Evolutionary conservation across 805 yeast species (phyloP).

Genomic region (Yarrowia sp.): DNA sequence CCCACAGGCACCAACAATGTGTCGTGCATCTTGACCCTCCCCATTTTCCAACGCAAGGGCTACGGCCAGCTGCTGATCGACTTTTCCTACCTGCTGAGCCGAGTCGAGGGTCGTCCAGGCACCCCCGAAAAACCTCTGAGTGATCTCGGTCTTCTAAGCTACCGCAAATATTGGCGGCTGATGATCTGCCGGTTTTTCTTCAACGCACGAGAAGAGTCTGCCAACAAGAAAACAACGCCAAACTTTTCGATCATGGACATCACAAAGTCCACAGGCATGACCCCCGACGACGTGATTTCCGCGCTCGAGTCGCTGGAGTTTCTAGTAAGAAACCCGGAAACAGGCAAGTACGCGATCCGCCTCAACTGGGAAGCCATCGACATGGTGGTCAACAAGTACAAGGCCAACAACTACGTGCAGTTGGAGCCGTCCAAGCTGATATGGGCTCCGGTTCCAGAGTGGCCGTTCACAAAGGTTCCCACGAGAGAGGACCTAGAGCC

Average conservation of each 20-base stretch:
- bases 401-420: slow-evolving; percentile 58
- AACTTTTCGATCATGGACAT: slow-evolving; percentile 63
- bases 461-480: slow-evolving; percentile 27
- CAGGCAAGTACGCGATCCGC: slow-evolving; percentile 60
- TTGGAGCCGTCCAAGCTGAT: slow-evolving; percentile 63
- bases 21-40: slow-evolving; percentile 89
- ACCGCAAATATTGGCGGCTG: slow-evolving; percentile 84
- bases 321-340: slow-evolving; percentile 57
- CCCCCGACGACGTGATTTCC: slow-evolving; percentile 81
- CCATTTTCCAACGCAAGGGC: slow-evolving; percentile 85
- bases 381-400: slow-evolving; percentile 58
- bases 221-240: background rate
- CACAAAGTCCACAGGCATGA: slow-evolving; percentile 81
- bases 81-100: slow-evolving; percentile 80
- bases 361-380: slow-evolving; percentile 58
- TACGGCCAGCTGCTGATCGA: slow-evolving; percentile 89
- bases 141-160: slow-evolving; percentile 83
- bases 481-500: slow-evolving; percentile 26
- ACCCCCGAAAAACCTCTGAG: slow-evolving; percentile 96
- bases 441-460: slow-evolving; percentile 58
- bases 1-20: slow-evolving; percentile 60
- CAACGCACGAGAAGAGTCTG: background rate
- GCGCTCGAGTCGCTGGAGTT: slow-evolving; percentile 81
- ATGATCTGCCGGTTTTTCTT: slow-evolving; percentile 56
- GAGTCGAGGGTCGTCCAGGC: slow-evolving; percentile 78